Evolutionary conservation across 2,329 filamentous ascomycete species (phyloP), one percentile per base, ranked within the genome.

Genomic region (Hysterium pulicare): DNA sequence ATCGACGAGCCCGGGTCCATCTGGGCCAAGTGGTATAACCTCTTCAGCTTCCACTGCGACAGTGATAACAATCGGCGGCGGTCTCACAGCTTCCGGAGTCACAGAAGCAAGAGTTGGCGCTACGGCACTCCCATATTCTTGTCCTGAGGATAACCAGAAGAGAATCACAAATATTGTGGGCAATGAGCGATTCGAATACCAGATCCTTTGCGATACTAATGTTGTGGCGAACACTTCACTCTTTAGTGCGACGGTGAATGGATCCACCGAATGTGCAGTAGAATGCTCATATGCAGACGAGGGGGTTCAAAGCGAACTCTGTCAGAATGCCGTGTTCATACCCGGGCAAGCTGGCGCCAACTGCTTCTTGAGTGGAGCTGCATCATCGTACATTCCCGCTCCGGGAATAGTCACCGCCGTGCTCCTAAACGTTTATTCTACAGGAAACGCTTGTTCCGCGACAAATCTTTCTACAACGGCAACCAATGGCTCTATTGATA

Each of bases 281-380:
- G 51, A 58, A 44, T 64, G 61, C 36, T 61, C 61, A 7, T 45
- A 55, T 15, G 23, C 59, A 10, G 61, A 64, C 28, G 46, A 57
- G 15, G 41, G 40, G 11, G 48, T 50, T 15, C 48, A 49, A 16
- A 44, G 51, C n/a, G 48, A 53, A 16, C 44, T 51, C 4, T 63
- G 61, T 36, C 41, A 54, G 33, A 49, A 46, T 24, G 53, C 55
- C 5, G 48, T 50, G 1, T 64, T 59, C 40, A 47, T 47, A 9
- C 45, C 54, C 11, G 46, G 48, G 15, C 47, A 49, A 11, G 53
- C 48, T 16, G 45, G 48, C 26, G 60, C 58, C n/a, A 42, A 33
- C 30, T 64, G 61, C 44, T 19, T 55, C 16, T 38, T 57, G 20
- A 50, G 47, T 38, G 44, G 49, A 11, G 20, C 45, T 20, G 42